Evolutionary conservation across 108 stramenopile genomes (phyloP), one percentile per base, ranked within the genome.

Genomic region (Nitzschia sp.): DNA sequence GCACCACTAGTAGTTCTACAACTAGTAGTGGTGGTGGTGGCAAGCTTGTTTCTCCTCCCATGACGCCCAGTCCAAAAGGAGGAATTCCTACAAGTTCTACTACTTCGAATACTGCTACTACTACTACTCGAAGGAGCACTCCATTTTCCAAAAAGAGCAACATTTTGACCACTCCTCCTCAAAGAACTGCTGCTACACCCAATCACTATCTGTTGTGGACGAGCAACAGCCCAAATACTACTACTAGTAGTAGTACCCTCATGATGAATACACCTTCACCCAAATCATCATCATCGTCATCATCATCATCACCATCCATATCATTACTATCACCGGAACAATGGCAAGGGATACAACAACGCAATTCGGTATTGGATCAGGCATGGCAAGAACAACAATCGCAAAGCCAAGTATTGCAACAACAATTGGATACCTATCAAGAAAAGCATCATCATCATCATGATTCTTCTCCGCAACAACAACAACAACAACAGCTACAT

Each of bases 311-410:
- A 9, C 38, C 38, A 41, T 41, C n/a, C n/a, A n/a, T 41, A 41
- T 13, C 13, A 41, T 13, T 41, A 41, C 38, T 41, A 41, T 41
- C 38, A 13, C 38, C 38, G 38, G 38, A 41, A 41, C 38, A 41
- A 41, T 41, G 38, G 38, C 6, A 6, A 11, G 48, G 19, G 19
- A 21, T 50, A 11, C 8, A 16, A 4, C 16, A 21, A 19, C 65
- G 73, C 8, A 67, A 74, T 36, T 6, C 55, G 26, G 17, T 32
- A 22, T 46, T 74, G 44, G 47, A 74, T 41, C n/a, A 35, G 15
- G 26, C 67, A 2, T 74, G 73, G 73, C 27, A 74, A 31, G 31
- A 57, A 11, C 73, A 74, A 66, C 65, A 74, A 35, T 31, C 45
- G 34, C 38, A 74, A 58, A 58, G 31, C 36, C 23, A 33, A 30